These are phyloP conservation scores for Apiotrichum sp. DNA, from an alignment of 1,284 basidiomycete species.

Conservation along the genomic window DNA sequence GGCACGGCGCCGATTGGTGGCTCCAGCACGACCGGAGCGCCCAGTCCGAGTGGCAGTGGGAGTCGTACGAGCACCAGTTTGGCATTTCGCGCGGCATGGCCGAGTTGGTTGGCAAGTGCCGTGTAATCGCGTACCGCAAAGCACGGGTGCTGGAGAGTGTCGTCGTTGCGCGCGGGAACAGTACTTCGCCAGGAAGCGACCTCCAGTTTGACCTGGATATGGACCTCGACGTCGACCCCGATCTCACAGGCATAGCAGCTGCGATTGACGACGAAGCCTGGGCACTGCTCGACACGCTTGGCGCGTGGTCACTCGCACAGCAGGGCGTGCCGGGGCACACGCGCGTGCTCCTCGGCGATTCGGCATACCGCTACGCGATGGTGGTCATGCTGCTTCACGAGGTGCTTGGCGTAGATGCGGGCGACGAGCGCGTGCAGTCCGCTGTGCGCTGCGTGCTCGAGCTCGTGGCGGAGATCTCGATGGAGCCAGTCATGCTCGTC, in stretches of 20 bases:
- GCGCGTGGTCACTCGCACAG: constrained; percentile 12
- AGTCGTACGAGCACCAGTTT: constrained; percentile 17
- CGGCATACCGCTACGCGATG: constrained; percentile 18
- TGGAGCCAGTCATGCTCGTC: constrained; percentile 18
- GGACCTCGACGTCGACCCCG: neutral
- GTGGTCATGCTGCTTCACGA: constrained; percentile 13
- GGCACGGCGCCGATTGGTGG: constrained; percentile 16
- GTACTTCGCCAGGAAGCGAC: neutral
- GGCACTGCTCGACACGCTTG: constrained; percentile 4
- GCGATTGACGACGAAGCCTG: constrained; percentile 6
- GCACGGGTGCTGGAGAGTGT: neutral
- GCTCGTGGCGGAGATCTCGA: constrained; percentile 20
- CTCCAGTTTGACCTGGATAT: neutral
- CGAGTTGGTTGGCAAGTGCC: constrained; percentile 17
- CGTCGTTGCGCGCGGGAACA: neutral
- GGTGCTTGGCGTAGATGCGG: constrained; percentile 1
- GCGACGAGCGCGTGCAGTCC: constrained; percentile 5
- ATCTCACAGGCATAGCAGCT: constrained; percentile 4
- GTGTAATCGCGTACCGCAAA: constrained; percentile 10
- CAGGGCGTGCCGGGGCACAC: constrained; percentile 2
- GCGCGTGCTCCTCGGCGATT: constrained; percentile 18
- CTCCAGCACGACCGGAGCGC: constrained; percentile 6
- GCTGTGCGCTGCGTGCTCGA: constrained; percentile 18
- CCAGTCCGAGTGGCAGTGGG: constrained; percentile 13
- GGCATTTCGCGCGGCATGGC: constrained; percentile 18